These are phyloP conservation scores for Domatiomyces globalis DNA, from an alignment of 2,329 filamentous ascomycete genomes.

Conservation along the genomic window DNA sequence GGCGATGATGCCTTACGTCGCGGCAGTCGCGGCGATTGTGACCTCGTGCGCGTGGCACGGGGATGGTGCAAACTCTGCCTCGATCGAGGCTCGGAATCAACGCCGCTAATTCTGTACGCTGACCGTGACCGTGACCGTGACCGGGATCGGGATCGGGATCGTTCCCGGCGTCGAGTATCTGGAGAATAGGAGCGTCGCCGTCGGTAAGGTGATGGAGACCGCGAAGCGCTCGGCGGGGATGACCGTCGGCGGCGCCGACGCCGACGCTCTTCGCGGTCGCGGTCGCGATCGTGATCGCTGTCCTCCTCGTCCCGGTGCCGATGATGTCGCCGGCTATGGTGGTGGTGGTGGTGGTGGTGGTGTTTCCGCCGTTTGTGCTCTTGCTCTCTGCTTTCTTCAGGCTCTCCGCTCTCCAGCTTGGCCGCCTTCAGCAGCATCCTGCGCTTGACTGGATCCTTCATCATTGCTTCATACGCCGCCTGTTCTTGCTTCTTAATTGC, in stretches of 20 bases:
- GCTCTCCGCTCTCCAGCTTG: slow-evolving; percentile 23
- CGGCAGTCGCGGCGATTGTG: slow-evolving; percentile 1
- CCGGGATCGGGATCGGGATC: slow-evolving; percentile 20
- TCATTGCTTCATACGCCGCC: slow-evolving; percentile 51
- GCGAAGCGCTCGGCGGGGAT: slow-evolving; percentile 4
- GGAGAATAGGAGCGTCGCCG: slow-evolving; percentile 15
- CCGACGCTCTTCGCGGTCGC: neutral
- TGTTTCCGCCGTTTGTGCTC: slow-evolving; percentile 36
- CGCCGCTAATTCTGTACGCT: slow-evolving; percentile 23
- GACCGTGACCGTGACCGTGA: slow-evolving; percentile 18
- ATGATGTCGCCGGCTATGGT: slow-evolving; percentile 4
- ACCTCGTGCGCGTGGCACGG: slow-evolving; percentile 9
- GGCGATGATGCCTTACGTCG: too few species aligned
- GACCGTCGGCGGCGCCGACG: slow-evolving; percentile 26
- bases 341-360: slow-evolving; percentile 21
- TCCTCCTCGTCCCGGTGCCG: slow-evolving; percentile 18
- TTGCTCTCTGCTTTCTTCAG: slow-evolving; percentile 21
- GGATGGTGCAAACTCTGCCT: slow-evolving; percentile 15
- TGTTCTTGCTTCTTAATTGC: slow-evolving; percentile 90
- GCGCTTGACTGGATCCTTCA: slow-evolving; percentile 31
- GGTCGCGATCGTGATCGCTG: too few species aligned
- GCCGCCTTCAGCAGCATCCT: slow-evolving; percentile 42
- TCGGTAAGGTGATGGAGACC: slow-evolving; percentile 10
- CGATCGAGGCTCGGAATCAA: slow-evolving; percentile 1
- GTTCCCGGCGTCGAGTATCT: slow-evolving; percentile 22